Percentiles rank a stretch among this genome's conserved stretches.
Conservation (phyloP, 371 early-diverging fungal genomes). For the Apophysomyces variabilis region DNA sequence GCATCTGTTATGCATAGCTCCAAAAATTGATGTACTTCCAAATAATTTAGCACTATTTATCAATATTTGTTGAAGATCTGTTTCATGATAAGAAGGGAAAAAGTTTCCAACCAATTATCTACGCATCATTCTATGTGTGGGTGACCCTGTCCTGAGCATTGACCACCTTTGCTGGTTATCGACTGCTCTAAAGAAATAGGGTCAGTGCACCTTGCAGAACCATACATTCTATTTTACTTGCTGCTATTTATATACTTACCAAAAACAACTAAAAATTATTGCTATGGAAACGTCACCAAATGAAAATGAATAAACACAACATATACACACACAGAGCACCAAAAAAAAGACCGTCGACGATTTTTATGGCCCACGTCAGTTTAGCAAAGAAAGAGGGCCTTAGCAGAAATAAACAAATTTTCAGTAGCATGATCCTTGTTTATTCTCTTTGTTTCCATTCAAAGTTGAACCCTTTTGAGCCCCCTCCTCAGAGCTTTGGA, state of each 20-base stretch:
- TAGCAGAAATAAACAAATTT: too few relatives aligned
- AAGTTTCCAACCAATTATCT: not conserved
- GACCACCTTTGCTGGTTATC: not conserved
- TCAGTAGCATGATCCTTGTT: too few relatives aligned
- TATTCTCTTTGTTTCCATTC: too few relatives aligned
- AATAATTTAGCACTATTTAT: not conserved
- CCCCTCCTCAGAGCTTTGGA: too few relatives aligned
- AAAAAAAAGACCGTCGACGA: too few relatives aligned
- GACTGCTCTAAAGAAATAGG: not conserved
- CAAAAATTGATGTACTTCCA: not conserved
- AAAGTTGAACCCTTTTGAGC: too few relatives aligned
- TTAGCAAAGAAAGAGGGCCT: too few relatives aligned
- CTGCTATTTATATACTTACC: not conserved
- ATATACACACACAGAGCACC: too few relatives aligned
- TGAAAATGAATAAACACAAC: too few relatives aligned
- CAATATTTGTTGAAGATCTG: not conserved
- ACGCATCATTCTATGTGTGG: not conserved
- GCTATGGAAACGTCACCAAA: too few relatives aligned
- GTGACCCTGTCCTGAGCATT: not conserved
- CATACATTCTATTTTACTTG: not conserved
- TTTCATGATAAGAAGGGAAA: not conserved
- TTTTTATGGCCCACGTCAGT: too few relatives aligned
- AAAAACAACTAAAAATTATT: not conserved
- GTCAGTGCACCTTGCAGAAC: conserved; percentile 4
- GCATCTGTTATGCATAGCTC: not conserved